Evolutionary conservation across 805 yeast genomes (phyloP), one percentile per base, ranked within the genome.

Genomic region (Nakazawaea ambrosiae): DNA sequence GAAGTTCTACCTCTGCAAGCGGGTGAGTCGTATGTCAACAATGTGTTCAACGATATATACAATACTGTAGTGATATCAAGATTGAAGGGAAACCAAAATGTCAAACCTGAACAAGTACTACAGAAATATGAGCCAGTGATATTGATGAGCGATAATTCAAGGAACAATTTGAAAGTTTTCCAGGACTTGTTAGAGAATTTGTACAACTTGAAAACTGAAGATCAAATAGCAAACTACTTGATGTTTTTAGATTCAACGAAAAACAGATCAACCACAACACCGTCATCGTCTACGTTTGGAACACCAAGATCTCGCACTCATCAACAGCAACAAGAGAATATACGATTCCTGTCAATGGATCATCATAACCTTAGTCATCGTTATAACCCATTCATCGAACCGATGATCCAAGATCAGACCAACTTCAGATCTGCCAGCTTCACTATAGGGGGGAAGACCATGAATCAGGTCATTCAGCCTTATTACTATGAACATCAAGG

Each of bases 1-100:
- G 49, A 65, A 12, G 46, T 66, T 20, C 54, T 63, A 1, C 70
- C 72, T 8, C 22, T 45, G 2, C 66, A 60, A 34, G 54, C 60
- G 36, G 68, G 68, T 1, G 53, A 54, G 2, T 63, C 57, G 29
- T 62, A 56, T 40, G 47, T 47, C 4, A 54, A 56, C 32, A 55
- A 63, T 32, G 46, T 63, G 18, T 18, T 32, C 20, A 37, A 36
- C 23, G 43, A 39, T 12, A 31, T 39, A 17, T 31, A 27, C 12
- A 33, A 18, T 20, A 29, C 40, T 8, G 16, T 20, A 7, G 12
- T 35, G 17, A 10, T 36, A 15, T 6, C 22, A 5, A 30, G 18
- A 8, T 8, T 30, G 20, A 16, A 36, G n/a, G 34, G 39, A 4
- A 24, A 22, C 20, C 11, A 9, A 15, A 5, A 8, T 4, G 12